Conservation (phyloP, 768 basidiomycete species). For the Agaricus blazei region DNA sequence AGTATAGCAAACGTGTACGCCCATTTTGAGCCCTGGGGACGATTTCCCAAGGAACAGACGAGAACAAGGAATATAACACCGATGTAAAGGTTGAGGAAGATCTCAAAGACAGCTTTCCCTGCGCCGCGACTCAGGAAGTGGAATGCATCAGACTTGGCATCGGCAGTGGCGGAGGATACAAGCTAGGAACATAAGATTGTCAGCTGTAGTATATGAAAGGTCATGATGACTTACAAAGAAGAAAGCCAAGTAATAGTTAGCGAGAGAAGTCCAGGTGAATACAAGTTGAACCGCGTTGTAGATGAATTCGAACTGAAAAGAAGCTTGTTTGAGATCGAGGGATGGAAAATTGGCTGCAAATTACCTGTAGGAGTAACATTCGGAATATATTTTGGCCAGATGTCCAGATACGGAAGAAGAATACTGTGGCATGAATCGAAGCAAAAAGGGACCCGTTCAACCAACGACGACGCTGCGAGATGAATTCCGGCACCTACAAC, state of each 20-base stretch:
- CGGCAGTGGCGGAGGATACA: slow-evolving; percentile 71
- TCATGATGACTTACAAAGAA: slow-evolving; percentile 67
- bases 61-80: slow-evolving; percentile 76
- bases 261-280: slow-evolving; percentile 92
- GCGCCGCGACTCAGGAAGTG: slow-evolving; percentile 72
- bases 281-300: slow-evolving; percentile 87
- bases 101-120: slow-evolving; percentile 67
- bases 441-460: slow-evolving; percentile 90
- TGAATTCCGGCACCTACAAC: slow-evolving; percentile 79
- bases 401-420: slow-evolving; percentile 84
- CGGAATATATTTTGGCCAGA: slow-evolving; percentile 89
- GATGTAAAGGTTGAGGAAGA: slow-evolving; percentile 81
- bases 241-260: slow-evolving; percentile 92
- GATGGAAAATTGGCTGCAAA: slow-evolving; percentile 13
- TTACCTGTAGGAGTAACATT: slow-evolving; percentile 66
- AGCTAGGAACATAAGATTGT: slow-evolving; percentile 39
- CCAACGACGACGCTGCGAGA: slow-evolving; percentile 89
- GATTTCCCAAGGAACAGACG: slow-evolving; percentile 88
- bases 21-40: slow-evolving; percentile 88
- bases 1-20: slow-evolving; percentile 73
- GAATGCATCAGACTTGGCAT: slow-evolving; percentile 61
- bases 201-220: background rate
- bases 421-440: slow-evolving; percentile 87
- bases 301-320: slow-evolving; percentile 72
- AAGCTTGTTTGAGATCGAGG: background rate